Evolutionary conservation across 768 basidiomycete species (phyloP), one percentile per base, ranked within the genome.

Genomic region (Agaricus subrufescens): DNA sequence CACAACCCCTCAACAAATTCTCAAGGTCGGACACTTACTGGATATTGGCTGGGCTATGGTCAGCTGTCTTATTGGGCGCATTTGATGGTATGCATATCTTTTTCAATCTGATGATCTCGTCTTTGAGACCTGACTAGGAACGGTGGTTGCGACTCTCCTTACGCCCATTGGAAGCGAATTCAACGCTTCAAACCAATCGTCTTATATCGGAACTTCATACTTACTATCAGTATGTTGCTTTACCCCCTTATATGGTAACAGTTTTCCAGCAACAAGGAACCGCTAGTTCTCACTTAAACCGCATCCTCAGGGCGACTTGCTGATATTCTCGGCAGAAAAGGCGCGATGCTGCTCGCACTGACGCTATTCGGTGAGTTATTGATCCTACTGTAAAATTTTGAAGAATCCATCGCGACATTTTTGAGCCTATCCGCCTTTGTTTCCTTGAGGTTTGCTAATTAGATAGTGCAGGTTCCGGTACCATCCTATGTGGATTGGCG

Each of bases 201-300:
- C 89, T 1, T 94, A 95, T 70, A 85, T 97, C 57, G 94, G 91
- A 31, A 93, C 92, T 11, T 81, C 91, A 11, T 94, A 94, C 73
- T 74, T 95, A 60, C 76, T 94, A 45, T 91, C 89, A 52, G 83
- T 94, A 40, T 94, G 92, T 65, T 94, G 90, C 72, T 94, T 94
- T 69, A 93, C 93, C 23, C 94, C 92, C 57, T 71, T 93, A 60
- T 92, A 92, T 76, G 91, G 91, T 85, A 59, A 62, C 79, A 29
- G 34, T 34, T 69, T 12, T 46, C 27, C 53, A 54, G 47, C 54
- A 11, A 34, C 7, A 48, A 40, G 42, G 43, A 19, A 42, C 46
- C 40, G 39, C 8, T 42, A 31, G 23, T 60, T 51, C 56, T 51
- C 44, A 34, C 48, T 60, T 62, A 68, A 53, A 61, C 30, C 54